Percentiles rank a stretch among this genome's conserved stretches.
Conservation (phyloP, 2,329 filamentous ascomycete species). For the Thelonectria olida region DNA sequence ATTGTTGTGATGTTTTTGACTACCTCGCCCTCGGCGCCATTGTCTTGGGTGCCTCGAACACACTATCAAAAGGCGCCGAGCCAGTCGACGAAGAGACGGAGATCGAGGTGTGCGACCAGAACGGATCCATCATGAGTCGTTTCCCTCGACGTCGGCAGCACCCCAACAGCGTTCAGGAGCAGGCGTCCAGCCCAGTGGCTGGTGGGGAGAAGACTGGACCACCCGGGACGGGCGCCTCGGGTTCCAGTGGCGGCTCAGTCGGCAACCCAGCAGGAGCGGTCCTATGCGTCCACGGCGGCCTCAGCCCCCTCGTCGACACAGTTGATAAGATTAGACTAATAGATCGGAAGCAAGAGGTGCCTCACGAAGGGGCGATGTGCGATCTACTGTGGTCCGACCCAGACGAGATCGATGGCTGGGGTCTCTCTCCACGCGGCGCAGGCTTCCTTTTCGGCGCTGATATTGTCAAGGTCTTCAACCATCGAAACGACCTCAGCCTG, state of each 20-base stretch:
- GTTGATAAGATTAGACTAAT: conserved; percentile 96
- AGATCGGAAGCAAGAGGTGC: conserved; percentile 97
- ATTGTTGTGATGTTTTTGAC: conserved; percentile 98
- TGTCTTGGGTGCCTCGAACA: conserved; percentile 84
- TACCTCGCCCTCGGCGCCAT: conserved; percentile 92
- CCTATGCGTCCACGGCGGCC: conserved; percentile 92
- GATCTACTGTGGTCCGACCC: conserved; percentile 98
- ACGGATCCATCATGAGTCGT: conserved; percentile 79
- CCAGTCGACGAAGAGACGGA: conserved; percentile 79
- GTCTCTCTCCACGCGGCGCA: conserved; percentile 89
- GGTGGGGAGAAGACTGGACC: conserved; percentile 65
- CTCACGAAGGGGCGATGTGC: conserved; percentile 98
- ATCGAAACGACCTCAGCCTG: conserved; percentile 89
- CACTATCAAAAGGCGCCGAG: conserved; percentile 61
- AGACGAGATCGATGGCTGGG: conserved; percentile 98
- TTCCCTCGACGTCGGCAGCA: conserved; percentile 64
- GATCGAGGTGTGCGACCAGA: conserved; percentile 90
- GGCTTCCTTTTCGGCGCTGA: conserved; percentile 96
- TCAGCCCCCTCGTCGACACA: conserved; percentile 89
- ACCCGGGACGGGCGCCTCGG: conserved; percentile 82
- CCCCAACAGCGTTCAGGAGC: conserved; percentile 35
- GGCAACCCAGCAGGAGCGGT: conserved; percentile 83
- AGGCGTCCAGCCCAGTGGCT: conserved; percentile 40
- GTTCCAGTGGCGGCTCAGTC: conserved; percentile 69
- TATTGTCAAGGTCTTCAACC: conserved; percentile 96